Percentiles rank a stretch among this genome's conserved stretches.
These are phyloP conservation scores for Bruguiera sexangula DNA, from an alignment of 345 rosid species.

Conservation along the genomic window DNA sequence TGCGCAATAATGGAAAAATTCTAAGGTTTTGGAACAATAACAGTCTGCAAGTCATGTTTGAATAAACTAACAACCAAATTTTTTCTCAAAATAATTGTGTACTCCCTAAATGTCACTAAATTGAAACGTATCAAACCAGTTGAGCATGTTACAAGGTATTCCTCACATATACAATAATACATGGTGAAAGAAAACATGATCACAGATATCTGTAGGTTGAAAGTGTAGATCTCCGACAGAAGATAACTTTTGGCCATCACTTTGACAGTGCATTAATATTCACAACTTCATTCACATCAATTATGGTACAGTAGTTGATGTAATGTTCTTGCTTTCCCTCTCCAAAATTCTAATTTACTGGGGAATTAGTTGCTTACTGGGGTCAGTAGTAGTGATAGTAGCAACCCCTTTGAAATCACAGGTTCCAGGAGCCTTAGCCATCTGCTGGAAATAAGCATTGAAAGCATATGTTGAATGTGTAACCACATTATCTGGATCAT, in stretches of 20 bases:
- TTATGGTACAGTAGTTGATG: not conserved
- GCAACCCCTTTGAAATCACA: slow-evolving; percentile 99
- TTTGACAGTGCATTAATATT: no score
- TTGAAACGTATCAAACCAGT: not conserved
- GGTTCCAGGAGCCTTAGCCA: slow-evolving; percentile 69
- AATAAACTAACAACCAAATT: not conserved
- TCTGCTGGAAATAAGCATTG: slow-evolving; percentile 81
- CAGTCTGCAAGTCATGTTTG: not conserved
- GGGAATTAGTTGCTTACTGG: slow-evolving; percentile 53
- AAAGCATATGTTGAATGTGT: slow-evolving; percentile 85
- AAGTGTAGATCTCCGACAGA: not conserved
- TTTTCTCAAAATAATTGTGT: not conserved
- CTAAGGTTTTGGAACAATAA: not conserved
- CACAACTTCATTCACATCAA: not conserved
- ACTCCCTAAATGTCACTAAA: no score
- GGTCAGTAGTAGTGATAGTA: slow-evolving; percentile 75
- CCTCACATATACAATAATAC: not conserved
- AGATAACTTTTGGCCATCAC: not conserved
- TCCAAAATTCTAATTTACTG: not conserved
- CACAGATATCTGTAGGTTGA: no score
- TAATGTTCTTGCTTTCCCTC: not conserved
- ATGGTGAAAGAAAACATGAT: no score
- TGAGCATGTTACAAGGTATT: not conserved
- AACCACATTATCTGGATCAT: slow-evolving; percentile 77
- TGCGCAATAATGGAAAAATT: not conserved